phyloP scores from a whole-genome alignment of 2,329 filamentous ascomycete species.

The Magnaporthales sp. region DNA sequence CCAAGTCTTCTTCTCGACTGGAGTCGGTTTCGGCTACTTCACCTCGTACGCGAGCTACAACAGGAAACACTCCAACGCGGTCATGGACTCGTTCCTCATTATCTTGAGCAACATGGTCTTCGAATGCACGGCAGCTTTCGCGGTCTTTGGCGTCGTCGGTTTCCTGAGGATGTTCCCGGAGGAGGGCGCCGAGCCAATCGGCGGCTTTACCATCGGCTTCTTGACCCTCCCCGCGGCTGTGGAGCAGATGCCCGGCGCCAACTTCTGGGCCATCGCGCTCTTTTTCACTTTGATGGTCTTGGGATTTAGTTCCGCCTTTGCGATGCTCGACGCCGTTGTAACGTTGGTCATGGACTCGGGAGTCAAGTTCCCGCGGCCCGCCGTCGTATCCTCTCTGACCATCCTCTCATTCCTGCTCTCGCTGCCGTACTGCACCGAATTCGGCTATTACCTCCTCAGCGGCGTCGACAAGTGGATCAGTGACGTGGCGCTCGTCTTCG shows the following conservation, averaged over 20 bases:
- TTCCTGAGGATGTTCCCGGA: conserved; percentile 28
- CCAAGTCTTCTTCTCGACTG: conserved; percentile 52
- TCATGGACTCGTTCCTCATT: conserved; percentile 49
- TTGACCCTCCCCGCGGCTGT: conserved; percentile 48
- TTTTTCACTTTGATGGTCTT: conserved; percentile 52
- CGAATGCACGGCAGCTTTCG: conserved; percentile 41
- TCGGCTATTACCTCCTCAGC: conserved; percentile 45
- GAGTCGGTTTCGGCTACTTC: conserved; percentile 50
- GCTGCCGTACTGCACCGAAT: conserved; percentile 47
- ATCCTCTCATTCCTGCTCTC: conserved; percentile 43
- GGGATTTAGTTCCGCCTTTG: conserved; percentile 49
- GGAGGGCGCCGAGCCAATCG: conserved; percentile 28
- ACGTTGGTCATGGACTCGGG: conserved; percentile 45
- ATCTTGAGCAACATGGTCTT: conserved; percentile 47
- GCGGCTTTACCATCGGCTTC: conserved; percentile 49
- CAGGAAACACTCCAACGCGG: conserved; percentile 46
- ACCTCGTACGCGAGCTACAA: conserved; percentile 52
- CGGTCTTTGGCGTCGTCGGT: conserved; percentile 47
- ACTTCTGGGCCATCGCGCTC: conserved; percentile 48
- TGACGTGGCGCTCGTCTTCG: conserved; percentile 43
- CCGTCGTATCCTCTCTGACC: conserved; percentile 40
- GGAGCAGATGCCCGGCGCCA: conserved; percentile 45
- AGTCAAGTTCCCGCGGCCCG: conserved; percentile 32
- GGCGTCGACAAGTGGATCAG: conserved; percentile 49
- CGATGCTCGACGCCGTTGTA: conserved; percentile 48